These are phyloP conservation scores for Solanum hybrid DNA, from an alignment of 305 asterid species.

Conservation along the genomic window DNA sequence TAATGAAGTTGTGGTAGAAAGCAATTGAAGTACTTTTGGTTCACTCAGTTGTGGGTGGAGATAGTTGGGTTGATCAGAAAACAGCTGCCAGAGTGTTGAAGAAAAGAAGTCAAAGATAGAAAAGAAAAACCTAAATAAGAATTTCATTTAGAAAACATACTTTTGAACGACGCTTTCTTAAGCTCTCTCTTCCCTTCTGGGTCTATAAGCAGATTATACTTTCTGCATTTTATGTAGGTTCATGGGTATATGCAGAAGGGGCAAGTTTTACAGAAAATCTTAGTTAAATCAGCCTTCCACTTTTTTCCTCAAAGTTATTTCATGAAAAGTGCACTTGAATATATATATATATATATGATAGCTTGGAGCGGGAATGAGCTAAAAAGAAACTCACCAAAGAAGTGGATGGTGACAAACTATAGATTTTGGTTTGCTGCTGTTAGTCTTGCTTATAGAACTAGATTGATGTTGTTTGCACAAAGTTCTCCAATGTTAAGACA, in stretches of 20 bases:
- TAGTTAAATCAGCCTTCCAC: background rate
- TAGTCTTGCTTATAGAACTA: background rate
- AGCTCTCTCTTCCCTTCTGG: background rate
- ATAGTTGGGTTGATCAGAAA: background rate
- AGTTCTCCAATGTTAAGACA: background rate
- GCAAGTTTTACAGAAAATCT: background rate
- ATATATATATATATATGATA: background rate
- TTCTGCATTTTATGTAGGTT: background rate
- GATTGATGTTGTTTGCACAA: background rate
- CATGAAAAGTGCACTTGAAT: background rate
- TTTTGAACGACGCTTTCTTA: background rate
- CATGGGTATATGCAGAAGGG: background rate
- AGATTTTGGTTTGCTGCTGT: background rate
- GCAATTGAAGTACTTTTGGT: background rate
- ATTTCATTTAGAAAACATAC: background rate
- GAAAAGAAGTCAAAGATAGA: background rate
- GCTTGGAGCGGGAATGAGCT: background rate
- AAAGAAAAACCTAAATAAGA: background rate
- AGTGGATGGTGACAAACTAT: background rate
- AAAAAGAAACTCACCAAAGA: background rate
- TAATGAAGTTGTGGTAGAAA: background rate
- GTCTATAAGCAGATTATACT: background rate
- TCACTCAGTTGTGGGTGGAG: no score
- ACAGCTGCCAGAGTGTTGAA: background rate
- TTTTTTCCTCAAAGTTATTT: background rate